A percentile compares a stretch with the other conserved stretches of the same genome.
Evolutionary conservation across 768 basidiomycete species (phyloP).

Genomic region (Boletellus ananas): DNA sequence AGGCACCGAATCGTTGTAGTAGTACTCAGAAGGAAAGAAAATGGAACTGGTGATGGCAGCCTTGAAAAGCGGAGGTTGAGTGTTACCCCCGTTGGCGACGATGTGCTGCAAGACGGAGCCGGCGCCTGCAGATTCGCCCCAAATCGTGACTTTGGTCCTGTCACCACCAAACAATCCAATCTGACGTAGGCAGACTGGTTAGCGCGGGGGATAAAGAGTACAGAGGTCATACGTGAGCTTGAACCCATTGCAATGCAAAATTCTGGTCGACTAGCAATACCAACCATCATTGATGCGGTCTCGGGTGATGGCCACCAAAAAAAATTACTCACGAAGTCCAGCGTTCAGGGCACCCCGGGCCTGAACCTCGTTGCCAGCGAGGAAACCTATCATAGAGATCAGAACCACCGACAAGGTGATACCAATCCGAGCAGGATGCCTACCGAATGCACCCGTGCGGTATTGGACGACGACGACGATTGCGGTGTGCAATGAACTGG

Average conservation of each 20-base stretch:
- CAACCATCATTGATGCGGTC: neutral
- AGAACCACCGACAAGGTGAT: neutral
- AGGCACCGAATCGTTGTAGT: slow-evolving; percentile 37
- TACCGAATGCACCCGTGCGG: slow-evolving; percentile 34
- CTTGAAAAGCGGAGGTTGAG: slow-evolving; percentile 39
- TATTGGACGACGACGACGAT: slow-evolving; percentile 33
- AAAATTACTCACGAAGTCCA: too few relatives aligned
- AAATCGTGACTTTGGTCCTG: slow-evolving; percentile 29
- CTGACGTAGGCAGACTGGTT: neutral
- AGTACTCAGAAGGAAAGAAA: slow-evolving; percentile 44
- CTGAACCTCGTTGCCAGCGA: too few relatives aligned
- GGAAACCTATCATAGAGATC: slow-evolving; percentile 16
- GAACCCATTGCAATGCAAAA: slow-evolving; percentile 35
- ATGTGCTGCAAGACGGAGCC: slow-evolving; percentile 50
- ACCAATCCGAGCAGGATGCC: neutral
- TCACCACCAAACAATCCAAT: slow-evolving; percentile 32
- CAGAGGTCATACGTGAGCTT: slow-evolving; percentile 24
- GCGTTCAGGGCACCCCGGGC: too few relatives aligned
- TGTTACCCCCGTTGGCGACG: slow-evolving; percentile 44
- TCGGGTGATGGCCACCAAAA: too few relatives aligned
- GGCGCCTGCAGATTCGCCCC: slow-evolving; percentile 37
- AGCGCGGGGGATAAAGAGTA: neutral
- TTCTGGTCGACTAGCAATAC: slow-evolving; percentile 30
- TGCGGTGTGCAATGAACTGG: slow-evolving; percentile 19
- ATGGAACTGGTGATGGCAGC: slow-evolving; percentile 44